Base-by-base conservation (phyloP, 148 eudicot genomes). In the Persicaria maculosa region DNA sequence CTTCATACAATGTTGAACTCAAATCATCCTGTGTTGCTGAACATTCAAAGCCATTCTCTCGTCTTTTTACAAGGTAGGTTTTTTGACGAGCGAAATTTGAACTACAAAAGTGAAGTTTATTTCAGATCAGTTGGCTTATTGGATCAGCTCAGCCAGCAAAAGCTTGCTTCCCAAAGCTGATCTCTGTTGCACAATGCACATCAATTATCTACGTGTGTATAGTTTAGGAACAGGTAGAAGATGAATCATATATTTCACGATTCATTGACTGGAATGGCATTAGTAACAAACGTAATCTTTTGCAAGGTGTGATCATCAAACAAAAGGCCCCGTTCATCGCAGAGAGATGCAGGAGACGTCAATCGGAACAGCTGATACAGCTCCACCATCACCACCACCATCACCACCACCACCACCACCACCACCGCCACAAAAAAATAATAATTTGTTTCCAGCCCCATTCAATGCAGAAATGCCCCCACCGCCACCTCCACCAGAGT, bases 301-400 rank as follows among this genome's bases (percentile, higher is more conserved):
- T 64, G 17, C 46, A 65, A 65, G 69, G 69, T 40, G 69, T 65
- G 69, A 65, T 65, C 69, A 65, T 43, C 68, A 74, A 64, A 58
- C 77, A 16, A 76, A 76, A 62, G 64, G 77, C 57, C 62, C 25
- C 6, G 17, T 71, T 57, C 81, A 72, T 74, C 83, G 78, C 47
- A 86, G 80, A 74, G 68, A 83, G 75, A 79, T 85, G 31, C 57
- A 52, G 20, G 69, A 12, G 6, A 25, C 1, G 1, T 1, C 31
- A 25, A 1, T 1, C 1, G 31, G 0, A 1, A 1, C 31, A 0
- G 31, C 1, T 25, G 31, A 25, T n/a, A n/a, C n/a, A 25, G 31
- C 31, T 1, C 31, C 31, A 25, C 31, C 31, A 25, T n/a, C n/a
- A n/a, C n/a, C n/a, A n/a, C n/a, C n/a, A n/a, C n/a, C n/a, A n/a